These are phyloP conservation scores for Trichopus zeylanicus DNA, from an alignment of 116 monocot genomes.

Conservation along the genomic window DNA sequence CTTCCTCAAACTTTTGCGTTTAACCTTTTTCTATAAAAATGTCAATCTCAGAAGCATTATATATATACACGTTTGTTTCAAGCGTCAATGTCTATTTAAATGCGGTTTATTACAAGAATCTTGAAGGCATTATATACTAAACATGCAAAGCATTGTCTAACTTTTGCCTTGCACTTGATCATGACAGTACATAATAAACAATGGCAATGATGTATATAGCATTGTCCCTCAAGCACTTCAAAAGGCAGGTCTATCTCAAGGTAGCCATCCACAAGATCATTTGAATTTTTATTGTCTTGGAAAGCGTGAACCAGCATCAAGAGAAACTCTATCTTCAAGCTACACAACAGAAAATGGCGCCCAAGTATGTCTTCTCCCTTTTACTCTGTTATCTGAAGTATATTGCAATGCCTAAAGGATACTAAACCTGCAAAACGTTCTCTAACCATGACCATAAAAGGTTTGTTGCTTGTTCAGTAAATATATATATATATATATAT, in stretches of 20 bases:
- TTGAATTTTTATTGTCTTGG: conserved; percentile 90
- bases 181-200: conserved; percentile 66
- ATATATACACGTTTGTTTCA: too few relatives aligned
- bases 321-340: conserved; percentile 5
- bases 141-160: neutral
- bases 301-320: conserved; percentile 44
- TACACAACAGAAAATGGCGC: conserved; percentile 14
- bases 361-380: conserved; percentile 15
- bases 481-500: too few relatives aligned
- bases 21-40: too few relatives aligned
- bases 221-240: conserved; percentile 45
- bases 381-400: neutral
- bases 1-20: too few relatives aligned
- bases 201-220: conserved; percentile 83
- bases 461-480: too few relatives aligned
- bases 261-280: conserved; percentile 60
- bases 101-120: too few relatives aligned
- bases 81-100: too few relatives aligned
- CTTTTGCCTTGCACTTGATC: neutral
- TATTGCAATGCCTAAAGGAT: too few relatives aligned
- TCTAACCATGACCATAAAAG: too few relatives aligned
- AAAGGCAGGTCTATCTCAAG: conserved; percentile 47
- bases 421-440: too few relatives aligned
- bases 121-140: too few relatives aligned
- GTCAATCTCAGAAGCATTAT: too few relatives aligned